Percentiles rank a stretch among this genome's conserved stretches.
Conservation (phyloP, 106 monocot species). For the Dioscorea dumetorum region DNA sequence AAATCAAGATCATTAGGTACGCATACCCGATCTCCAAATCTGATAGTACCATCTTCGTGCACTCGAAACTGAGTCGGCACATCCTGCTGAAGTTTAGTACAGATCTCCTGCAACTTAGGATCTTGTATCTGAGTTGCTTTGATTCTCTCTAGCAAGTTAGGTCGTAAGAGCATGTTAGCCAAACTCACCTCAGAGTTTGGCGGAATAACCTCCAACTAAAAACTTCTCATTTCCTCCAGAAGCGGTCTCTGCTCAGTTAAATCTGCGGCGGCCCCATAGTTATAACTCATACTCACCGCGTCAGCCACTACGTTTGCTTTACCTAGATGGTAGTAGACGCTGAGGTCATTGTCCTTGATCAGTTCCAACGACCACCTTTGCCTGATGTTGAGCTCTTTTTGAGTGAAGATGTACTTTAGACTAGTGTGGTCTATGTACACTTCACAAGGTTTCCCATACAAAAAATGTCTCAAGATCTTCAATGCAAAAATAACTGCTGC, state of each 20-base stretch:
- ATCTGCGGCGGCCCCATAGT: background rate
- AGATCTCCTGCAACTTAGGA: background rate
- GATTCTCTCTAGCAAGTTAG: background rate
- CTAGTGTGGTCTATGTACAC: background rate
- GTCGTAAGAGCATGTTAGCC: background rate
- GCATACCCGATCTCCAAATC: background rate
- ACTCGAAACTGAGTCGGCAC: background rate
- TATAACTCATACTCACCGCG: background rate
- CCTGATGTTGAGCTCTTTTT: background rate
- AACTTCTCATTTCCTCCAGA: no score
- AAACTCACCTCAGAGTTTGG: background rate
- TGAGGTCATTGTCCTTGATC: background rate
- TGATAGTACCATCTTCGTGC: no score
- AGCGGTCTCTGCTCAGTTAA: no score
- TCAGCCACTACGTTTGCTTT: background rate
- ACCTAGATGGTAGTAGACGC: background rate
- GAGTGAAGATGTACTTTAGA: background rate
- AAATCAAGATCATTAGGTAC: background rate
- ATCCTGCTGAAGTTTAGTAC: background rate
- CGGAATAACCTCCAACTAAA: background rate
- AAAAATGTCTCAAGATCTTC: background rate
- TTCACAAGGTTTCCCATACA: background rate
- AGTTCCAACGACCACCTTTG: background rate
- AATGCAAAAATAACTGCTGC: background rate
- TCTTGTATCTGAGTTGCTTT: background rate